phyloP scores from a whole-genome alignment of 306 rosid species.

The Prinsepia uniflora region DNA sequence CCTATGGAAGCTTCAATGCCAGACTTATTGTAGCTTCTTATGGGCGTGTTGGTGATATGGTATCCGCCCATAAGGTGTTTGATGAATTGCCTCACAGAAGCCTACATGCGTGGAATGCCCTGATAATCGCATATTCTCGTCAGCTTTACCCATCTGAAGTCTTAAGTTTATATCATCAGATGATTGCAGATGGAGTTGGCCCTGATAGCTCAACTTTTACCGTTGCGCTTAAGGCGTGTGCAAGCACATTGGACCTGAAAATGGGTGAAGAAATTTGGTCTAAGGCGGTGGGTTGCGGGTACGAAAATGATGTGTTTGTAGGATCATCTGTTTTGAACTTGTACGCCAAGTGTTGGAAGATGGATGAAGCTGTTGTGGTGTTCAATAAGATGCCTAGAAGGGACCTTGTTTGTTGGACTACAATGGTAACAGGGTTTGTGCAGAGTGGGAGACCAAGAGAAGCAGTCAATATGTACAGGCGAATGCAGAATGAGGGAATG shows the following conservation, averaged over 20 bases:
- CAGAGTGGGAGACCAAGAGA: conserved; percentile 36
- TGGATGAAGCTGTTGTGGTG: conserved; percentile 29
- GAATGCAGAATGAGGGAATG: conserved; percentile 37
- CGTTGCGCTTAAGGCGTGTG: conserved; percentile 38
- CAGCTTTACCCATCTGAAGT: conserved; percentile 27
- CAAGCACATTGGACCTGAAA: conserved; percentile 28
- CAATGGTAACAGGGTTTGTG: conserved; percentile 39
- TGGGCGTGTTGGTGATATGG: conserved; percentile 20
- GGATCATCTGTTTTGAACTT: conserved; percentile 40
- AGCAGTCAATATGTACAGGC: conserved; percentile 34
- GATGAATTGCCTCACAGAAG: conserved; percentile 31
- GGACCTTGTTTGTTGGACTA: conserved; percentile 51
- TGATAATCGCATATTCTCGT: conserved; percentile 39
- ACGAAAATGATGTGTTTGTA: conserved; percentile 37
- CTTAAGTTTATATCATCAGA: conserved; percentile 25
- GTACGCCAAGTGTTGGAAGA: conserved; percentile 38
- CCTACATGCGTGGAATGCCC: conserved; percentile 40
- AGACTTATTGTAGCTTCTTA: conserved; percentile 30
- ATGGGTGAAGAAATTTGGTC: conserved; percentile 45
- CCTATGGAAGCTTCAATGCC: conserved; percentile 24
- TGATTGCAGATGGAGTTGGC: conserved; percentile 29
- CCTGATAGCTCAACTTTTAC: conserved; percentile 48
- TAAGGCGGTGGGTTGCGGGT: conserved; percentile 32
- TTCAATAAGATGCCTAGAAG: conserved; percentile 34
- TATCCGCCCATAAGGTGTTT: conserved; percentile 36